Conservation (phyloP, 2,329 filamentous ascomycete genomes). For the Akanthomyces lecanii region DNA sequence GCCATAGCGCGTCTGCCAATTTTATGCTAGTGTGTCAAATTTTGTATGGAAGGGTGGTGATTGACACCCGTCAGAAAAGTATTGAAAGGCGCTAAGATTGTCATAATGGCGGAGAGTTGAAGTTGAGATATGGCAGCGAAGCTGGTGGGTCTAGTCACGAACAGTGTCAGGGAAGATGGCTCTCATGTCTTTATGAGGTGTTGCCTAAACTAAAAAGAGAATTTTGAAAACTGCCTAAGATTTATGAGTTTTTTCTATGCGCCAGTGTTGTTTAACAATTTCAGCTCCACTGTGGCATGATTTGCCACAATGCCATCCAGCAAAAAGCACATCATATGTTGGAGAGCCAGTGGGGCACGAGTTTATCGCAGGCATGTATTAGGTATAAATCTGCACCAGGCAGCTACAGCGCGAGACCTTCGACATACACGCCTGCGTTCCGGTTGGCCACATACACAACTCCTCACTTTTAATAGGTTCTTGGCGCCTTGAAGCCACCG, state of each 20-base stretch:
- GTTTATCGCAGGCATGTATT: neutral
- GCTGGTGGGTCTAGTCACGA: constrained; percentile 1
- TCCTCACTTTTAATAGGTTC: too few relatives aligned
- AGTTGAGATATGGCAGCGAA: neutral
- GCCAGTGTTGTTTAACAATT: neutral
- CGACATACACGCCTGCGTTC: neutral
- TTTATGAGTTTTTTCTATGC: too few relatives aligned
- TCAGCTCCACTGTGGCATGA: too few relatives aligned
- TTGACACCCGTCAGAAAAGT: neutral
- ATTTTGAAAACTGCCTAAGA: neutral
- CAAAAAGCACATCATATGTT: neutral
- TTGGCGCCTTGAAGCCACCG: neutral
- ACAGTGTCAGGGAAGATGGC: neutral
- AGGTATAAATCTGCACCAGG: constrained; percentile 9
- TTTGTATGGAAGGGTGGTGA: neutral
- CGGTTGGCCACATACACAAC: neutral
- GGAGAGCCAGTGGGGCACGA: neutral
- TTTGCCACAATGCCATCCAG: neutral
- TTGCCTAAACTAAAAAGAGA: too few relatives aligned
- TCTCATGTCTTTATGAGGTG: neutral
- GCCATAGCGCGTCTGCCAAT: neutral
- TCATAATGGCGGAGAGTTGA: neutral
- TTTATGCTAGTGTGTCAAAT: neutral
- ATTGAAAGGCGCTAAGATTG: neutral
- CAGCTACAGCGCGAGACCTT: neutral